Evolutionary conservation across 1,139 yeast genomes (phyloP), one percentile per base, ranked within the genome.

Genomic region (Diutina neorugosa): DNA sequence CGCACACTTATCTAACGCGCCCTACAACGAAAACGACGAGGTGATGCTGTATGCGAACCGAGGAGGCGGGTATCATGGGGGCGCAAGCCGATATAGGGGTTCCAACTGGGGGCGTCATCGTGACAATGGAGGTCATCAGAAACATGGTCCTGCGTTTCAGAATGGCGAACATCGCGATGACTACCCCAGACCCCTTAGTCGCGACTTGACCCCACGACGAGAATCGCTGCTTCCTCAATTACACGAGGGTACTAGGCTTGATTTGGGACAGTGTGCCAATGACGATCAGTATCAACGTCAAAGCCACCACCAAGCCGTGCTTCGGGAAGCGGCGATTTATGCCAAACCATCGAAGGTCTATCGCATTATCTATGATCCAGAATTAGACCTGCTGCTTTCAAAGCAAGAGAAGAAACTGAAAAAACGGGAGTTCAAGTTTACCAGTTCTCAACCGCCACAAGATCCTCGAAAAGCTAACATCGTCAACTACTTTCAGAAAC

Each of bases 331-430:
- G 31, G 56, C 21, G 53, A 59, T 52, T 55, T 27, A 56, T 1
- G 55, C 61, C 4, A 70, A 68, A 44, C 52, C 58, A 3, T 58
- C 58, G 51, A 74, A 69, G 57, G 68, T 75, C 65, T 69, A 67
- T 61, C 67, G 68, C 55, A 80, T 79, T 2, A 52, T 69, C 2
- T 81, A 79, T 58, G 93, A 86, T 57, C 90, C 87, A 5, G 88
- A 83, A 53, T 56, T 61, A 41, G 67, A 64, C 53, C 52, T 55
- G 49, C 48, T 59, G 9, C 55, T 63, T 8, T 51, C 64, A 16
- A 71, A 71, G 55, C 56, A 60, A 11, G 76, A 71, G 31, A 57
- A 64, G 65, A 59, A 74, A 67, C 51, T 77, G 68, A 56, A 69
- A 62, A 58, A 65, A 55, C 62, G 73, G 67, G 60, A 69, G 66